Evolutionary conservation across 2,329 filamentous ascomycete genomes (phyloP), one percentile per base, ranked within the genome.

Genomic region (Penicillium janthinellum): DNA sequence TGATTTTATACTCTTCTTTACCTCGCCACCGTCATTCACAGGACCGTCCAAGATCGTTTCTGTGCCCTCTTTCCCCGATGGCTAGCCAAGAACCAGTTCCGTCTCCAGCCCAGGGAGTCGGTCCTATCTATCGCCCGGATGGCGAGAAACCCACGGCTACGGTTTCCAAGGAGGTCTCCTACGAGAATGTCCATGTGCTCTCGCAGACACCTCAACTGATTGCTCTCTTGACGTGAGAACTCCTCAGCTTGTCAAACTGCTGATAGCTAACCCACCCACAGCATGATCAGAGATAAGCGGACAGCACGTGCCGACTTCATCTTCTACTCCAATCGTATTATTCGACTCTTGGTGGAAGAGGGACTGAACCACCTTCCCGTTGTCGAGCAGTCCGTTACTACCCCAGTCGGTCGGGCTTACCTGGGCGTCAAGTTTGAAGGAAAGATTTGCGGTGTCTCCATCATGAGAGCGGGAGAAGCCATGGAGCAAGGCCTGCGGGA

Each of bases 271-370:
- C 57, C 50, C 57, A 59, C 54, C 58, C 56, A 64, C 71, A 98
- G 94, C 64, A 97, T 97, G 85, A 98, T 99, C 74, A 90, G 95
- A 69, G 92, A 96, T 77, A 91, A 90, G 77, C 86, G 89, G 67
- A 99, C 95, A 5, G 87, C 89, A 58, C 90, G 95, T 60, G 95
- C 92, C 63, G 95, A 99, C 78, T 99, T 99, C 77, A 97, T 99
- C 74, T 99, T 99, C 81, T 96, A 98, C 81, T 96, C 93, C 45
- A 99, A 99, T 79, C 88, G 95, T 61, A 98, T 99, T 75, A 98
- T 98, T 75, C 91, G 95, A 35, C 84, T 99, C 44, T 85, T 99
- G 6, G 95, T 99, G 42, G 95, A 99, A 78, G 95, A 99, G 79
- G 95, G 95, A 4, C 83, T 99, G 56, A 99, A 99, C 77, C 95